A percentile compares a stretch with the other conserved stretches of the same genome.
Conservation (phyloP, 768 basidiomycete species). For the Thelephora ganbajun region DNA sequence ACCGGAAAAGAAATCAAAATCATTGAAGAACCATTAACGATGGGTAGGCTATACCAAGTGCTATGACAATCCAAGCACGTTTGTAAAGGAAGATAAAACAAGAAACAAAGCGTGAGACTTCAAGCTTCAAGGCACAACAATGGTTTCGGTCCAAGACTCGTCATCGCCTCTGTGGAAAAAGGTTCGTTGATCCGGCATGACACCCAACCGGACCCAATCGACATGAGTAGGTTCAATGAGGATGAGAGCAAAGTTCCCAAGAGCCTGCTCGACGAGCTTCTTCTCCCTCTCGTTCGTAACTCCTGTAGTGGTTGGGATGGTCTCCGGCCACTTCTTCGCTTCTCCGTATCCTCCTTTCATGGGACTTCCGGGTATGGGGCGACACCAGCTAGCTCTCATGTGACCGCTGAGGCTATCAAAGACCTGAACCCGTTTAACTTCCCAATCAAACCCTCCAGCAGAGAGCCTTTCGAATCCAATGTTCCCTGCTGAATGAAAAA, state of each 20-base stretch:
- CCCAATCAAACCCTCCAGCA: slow-evolving; percentile 42
- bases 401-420: slow-evolving; percentile 45
- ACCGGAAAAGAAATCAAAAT: no score
- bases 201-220: slow-evolving; percentile 52
- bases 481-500: slow-evolving; percentile 17
- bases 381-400: slow-evolving; percentile 62
- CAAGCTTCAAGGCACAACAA: slow-evolving; percentile 41
- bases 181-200: slow-evolving; percentile 44
- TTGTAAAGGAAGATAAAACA: no score
- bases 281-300: slow-evolving; percentile 25
- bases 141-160: slow-evolving; percentile 42
- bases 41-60: no score
- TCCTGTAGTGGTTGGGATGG: slow-evolving; percentile 31
- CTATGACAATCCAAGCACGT: no score
- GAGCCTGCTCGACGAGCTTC: slow-evolving; percentile 35
- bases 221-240: slow-evolving; percentile 58
- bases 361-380: slow-evolving; percentile 48
- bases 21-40: no score
- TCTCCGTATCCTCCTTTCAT: slow-evolving; percentile 40
- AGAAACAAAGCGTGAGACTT: neutral
- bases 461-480: slow-evolving; percentile 8
- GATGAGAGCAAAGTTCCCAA: slow-evolving; percentile 57
- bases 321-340: slow-evolving; percentile 46
- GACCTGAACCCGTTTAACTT: slow-evolving; percentile 39
- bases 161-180: slow-evolving; percentile 30